Percentiles rank a stretch among this genome's conserved stretches.
Evolutionary conservation across 139 green algal species (phyloP).

Genomic region (Tetratostichococcus sp.): DNA sequence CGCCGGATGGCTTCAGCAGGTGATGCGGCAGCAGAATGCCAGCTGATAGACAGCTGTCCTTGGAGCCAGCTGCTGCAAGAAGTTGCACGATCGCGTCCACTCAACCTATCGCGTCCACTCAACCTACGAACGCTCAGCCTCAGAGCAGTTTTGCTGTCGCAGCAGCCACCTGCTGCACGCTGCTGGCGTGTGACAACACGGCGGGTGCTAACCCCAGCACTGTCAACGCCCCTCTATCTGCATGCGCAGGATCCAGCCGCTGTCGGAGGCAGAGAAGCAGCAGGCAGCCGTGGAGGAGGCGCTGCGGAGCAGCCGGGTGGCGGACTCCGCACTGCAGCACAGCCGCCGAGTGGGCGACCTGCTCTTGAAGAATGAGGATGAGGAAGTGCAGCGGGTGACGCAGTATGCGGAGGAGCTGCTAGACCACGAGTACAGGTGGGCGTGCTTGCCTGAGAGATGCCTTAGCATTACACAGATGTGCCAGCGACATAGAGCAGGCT

Average conservation of each 20-base stretch:
- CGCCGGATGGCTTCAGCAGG: neutral
- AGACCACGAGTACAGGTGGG: slow-evolving; percentile 27
- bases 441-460: neutral
- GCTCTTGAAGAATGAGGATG: slow-evolving; percentile 44
- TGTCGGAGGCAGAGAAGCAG: neutral
- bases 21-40: neutral
- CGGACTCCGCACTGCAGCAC: slow-evolving; percentile 19
- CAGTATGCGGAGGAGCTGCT: slow-evolving; percentile 37
- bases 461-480: neutral
- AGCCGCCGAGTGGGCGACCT: slow-evolving; percentile 35
- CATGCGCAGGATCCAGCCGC: too few relatives aligned
- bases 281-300: slow-evolving; percentile 1
- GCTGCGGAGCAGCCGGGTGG: slow-evolving; percentile 5
- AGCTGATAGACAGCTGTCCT: too few relatives aligned
- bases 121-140: too few relatives aligned
- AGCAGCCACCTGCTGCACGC: too few relatives aligned
- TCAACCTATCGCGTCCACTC: too few relatives aligned
- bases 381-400: slow-evolving; percentile 35
- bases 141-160: too few relatives aligned
- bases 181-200: too few relatives aligned
- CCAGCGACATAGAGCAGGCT: too few relatives aligned
- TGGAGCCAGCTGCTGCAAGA: too few relatives aligned
- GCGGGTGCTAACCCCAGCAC: too few relatives aligned
- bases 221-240: too few relatives aligned
- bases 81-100: too few relatives aligned